Evolutionary conservation across 768 basidiomycete genomes (phyloP).

Genomic region (Tubosaeta sp.): DNA sequence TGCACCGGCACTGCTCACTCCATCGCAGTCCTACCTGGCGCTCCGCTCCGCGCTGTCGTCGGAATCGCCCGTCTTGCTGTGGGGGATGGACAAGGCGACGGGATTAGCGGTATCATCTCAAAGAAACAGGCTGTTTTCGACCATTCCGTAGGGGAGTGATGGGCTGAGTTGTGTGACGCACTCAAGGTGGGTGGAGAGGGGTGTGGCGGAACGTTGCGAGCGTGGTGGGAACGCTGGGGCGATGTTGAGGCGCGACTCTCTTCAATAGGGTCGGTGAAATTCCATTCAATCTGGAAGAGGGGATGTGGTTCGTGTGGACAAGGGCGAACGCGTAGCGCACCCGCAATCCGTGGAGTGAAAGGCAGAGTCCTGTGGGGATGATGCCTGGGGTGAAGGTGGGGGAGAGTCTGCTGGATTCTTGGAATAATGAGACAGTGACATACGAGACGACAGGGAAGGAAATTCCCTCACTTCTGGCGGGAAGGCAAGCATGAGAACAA

Average conservation of each 20-base stretch:
- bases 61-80: constrained; percentile 66
- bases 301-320: constrained; percentile 17
- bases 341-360: constrained; percentile 10
- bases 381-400: constrained; percentile 23
- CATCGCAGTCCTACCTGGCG: constrained; percentile 74
- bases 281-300: constrained; percentile 20
- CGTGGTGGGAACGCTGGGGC: constrained; percentile 67
- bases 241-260: constrained; percentile 55
- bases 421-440: constrained; percentile 10
- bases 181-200: constrained; percentile 66
- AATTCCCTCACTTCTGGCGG: constrained; percentile 43
- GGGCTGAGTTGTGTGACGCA: constrained; percentile 85
- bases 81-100: constrained; percentile 57
- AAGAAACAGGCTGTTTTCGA: constrained; percentile 59
- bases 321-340: constrained; percentile 18
- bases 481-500: constrained; percentile 64
- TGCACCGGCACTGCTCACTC: constrained; percentile 60
- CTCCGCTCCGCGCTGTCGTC: constrained; percentile 65
- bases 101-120: constrained; percentile 50
- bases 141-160: constrained; percentile 53
- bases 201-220: constrained; percentile 62
- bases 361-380: constrained; percentile 27
- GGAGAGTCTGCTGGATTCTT: constrained; percentile 29
- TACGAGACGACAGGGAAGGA: constrained; percentile 16
- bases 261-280: neutral